Base-by-base conservation (phyloP, 306 rosid genomes). In the Styphnolobium japonicum region DNA sequence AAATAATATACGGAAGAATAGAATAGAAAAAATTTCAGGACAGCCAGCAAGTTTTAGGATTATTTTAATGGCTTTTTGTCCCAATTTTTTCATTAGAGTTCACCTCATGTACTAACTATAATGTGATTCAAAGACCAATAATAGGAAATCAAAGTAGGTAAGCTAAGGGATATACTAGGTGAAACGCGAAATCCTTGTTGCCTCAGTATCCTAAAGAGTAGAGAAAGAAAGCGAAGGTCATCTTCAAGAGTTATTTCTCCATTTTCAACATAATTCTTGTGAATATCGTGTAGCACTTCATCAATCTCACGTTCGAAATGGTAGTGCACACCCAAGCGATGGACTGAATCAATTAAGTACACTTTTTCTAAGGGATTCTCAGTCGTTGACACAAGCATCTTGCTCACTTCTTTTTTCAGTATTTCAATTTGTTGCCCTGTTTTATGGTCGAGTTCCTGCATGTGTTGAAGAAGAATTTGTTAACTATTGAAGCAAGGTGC, bases 131-230 rank as follows among this genome's bases (percentile, higher is more conserved):
- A 42, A 34, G 5, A 9, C 15, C 48, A 42, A 11, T 10, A 42
- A 1, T 10, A 42, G 3, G 14, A 9, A 42, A 42, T 10, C 2
- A 15, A 42, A 9, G 48, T 2, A 42, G 15, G 1, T 27, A 27
- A 27, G 31, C 2, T 1, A 3, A 11, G 6, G 9, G 2, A 62
- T 68, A 0, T 65, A 89, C 87, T 74, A 18, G 74, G 34, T 6
- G 87, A 72, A 80, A 84, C 31, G 4, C 4, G 19, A 39, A 61
- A 73, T 11, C 89, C 87, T 1, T 79, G 84, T 73, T 86, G 86
- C 11, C 92, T 77, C 15, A 89, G 43, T 29, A 89, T 15, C 7
- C 90, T 77, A 66, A 89, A 89, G 8, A 65, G 67, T 29, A 89
- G 77, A 55, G 90, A 77, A 69, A 45, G 61, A 19, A 11, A 18